Evolutionary conservation across 1,139 yeast genomes (phyloP), one percentile per base, ranked within the genome.

Genomic region (Wickerhamiella infanticola): DNA sequence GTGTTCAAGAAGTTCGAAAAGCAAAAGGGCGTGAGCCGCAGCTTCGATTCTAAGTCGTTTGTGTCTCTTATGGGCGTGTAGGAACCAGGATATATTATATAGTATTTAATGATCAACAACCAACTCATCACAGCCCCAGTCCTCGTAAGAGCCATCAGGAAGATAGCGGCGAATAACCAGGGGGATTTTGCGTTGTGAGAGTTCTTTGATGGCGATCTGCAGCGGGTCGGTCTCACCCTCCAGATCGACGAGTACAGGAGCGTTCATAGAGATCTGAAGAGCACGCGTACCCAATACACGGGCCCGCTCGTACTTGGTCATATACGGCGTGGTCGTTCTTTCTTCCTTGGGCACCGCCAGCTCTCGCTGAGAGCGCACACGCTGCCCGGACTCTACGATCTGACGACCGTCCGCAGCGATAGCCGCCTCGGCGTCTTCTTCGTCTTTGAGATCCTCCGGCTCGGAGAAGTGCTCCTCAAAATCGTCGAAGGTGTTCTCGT

Each of bases 221-320:
- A 90, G 70, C n/a, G 99, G 98, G 64, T 90, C 99, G 5, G 98
- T 90, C 64, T 93, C 99, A 59, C 98, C 98, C 67, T 90, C 99
- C 51, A 90, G 76, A 58, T 93, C 98, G 41, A 93, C 98, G 61
- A 90, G 75, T 4, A 90, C 98, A 2, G 98, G 98, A 0, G 99
- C 98, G 62, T 90, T 90, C 81, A 90, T 83, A 35, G 95, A 83
- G 56, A 90, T 90, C 65, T 90, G 98, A 54, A 90, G 69, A 1
- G 98, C 97, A 57, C 98, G 75, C 8, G 98, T 90, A 35, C 98
- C 98, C 57, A 90, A 73, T 50, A 90, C 85, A 67, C 98, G 77
- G 7, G 98, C 98, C 58, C 96, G 77, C 69, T 90, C 98, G 63
- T 90, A 90, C 62, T 90, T 90, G 49, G 98, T 90, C 97, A 90